Evolutionary conservation across 2,329 filamentous ascomycete species (phyloP), one percentile per base, ranked within the genome.

Genomic region (Botryotinia convoluta): DNA sequence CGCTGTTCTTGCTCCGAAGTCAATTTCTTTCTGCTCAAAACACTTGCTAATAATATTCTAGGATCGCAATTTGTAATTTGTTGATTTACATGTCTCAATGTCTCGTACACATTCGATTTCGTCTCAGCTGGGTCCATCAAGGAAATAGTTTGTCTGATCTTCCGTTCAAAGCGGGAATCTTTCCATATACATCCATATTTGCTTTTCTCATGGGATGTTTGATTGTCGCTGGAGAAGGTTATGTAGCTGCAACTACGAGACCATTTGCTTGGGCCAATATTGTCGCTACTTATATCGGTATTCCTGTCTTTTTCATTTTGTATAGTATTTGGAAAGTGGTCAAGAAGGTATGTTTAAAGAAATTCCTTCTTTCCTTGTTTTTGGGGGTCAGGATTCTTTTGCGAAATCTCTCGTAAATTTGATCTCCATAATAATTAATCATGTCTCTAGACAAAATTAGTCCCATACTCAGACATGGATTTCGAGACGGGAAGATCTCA

Each of bases 81-180:
- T 26, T 69, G 10, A 69, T 69, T 26, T 69, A 69, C 48, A 69
- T 91, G 85, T 2, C 86, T 86, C 67, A 93, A 93, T 77, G 87
- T 37, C 87, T 92, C 77, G 91, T 89, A 4, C 91, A 93, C 78
- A 90, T 93, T 75, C 89, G 91, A 37, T 93, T 94, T 81, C 89
- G 91, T 57, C 81, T 85, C 22, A 91, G 90, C 0, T 91, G 89
- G 89, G 78, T 81, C 9, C 82, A 80, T 0, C 90, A 92, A 79
- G 88, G 89, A 2, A 85, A 90, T 72, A 83, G 81, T 45, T 80
- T 86, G 37, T 83, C 84, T 26, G 86, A 87, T 64, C 82, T 91
- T 26, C 89, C 89, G 0, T 91, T 88, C 80, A 81, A 84, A 71
- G 86, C 87, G 5, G 78, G 86, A 54, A 83, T 83, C 74, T 90